A percentile compares a stretch with the other conserved stretches of the same genome.
Evolutionary conservation across 1,139 yeast species (phyloP).

Genomic region (Blastobotrys proliferans): DNA sequence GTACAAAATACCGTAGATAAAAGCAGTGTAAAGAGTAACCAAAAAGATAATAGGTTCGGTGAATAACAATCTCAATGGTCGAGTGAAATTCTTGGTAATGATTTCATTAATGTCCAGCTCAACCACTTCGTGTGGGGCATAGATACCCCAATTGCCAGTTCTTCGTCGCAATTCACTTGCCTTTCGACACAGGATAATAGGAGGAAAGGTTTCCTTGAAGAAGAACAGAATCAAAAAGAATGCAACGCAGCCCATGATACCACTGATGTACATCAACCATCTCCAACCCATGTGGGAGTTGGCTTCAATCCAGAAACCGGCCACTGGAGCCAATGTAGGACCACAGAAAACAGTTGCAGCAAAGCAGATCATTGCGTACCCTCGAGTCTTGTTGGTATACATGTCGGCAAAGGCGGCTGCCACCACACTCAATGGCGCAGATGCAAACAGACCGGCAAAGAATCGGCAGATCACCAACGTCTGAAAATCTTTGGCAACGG

Average conservation of each 20-base stretch:
- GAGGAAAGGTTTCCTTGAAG: slow-evolving; percentile 44
- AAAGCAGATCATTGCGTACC: slow-evolving; percentile 62
- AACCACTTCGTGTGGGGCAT: slow-evolving; percentile 78
- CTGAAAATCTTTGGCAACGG: slow-evolving; percentile 68
- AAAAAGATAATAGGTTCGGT: slow-evolving; percentile 71
- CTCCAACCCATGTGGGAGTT: slow-evolving; percentile 49
- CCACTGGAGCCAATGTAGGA: slow-evolving; percentile 66
- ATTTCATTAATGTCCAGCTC: slow-evolving; percentile 59
- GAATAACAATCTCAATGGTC: slow-evolving; percentile 67
- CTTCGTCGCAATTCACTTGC: slow-evolving; percentile 47
- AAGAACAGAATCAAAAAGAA: slow-evolving; percentile 33
- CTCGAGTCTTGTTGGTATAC: slow-evolving; percentile 58
- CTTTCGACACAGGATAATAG: slow-evolving; percentile 40
- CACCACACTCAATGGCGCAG: slow-evolving; percentile 77
- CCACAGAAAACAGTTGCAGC: slow-evolving; percentile 67
- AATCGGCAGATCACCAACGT: slow-evolving; percentile 69
- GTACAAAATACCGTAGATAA: slow-evolving; percentile 80
- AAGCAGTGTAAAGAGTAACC: slow-evolving; percentile 72
- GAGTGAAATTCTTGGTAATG: slow-evolving; percentile 60
- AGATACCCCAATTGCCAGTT: slow-evolving; percentile 68
- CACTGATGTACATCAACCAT: slow-evolving; percentile 55
- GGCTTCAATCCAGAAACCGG: slow-evolving; percentile 36
- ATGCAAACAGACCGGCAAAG: slow-evolving; percentile 68
- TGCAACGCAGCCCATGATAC: slow-evolving; percentile 45
- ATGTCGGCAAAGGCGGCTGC: slow-evolving; percentile 82